These are phyloP conservation scores for Neofusicoccum umdonicola DNA, from an alignment of 2,329 filamentous ascomycete species.

Conservation along the genomic window DNA sequence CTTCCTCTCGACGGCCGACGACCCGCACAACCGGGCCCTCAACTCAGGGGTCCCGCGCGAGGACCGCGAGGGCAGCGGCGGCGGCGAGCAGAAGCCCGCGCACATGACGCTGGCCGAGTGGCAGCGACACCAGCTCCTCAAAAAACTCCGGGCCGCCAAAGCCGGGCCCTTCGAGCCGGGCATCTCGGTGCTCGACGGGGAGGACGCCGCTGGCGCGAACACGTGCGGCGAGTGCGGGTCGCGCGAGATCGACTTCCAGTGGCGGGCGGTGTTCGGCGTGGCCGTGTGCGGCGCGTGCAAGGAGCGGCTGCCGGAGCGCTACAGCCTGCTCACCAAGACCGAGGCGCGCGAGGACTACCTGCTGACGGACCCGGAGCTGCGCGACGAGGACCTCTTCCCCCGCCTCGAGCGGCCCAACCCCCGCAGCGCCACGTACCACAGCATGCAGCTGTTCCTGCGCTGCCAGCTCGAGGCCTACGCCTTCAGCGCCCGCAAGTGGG, in stretches of 20 bases:
- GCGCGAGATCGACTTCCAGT: conserved; percentile 90
- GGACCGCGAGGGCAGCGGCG: conserved; percentile 28
- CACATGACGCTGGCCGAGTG: conserved; percentile 90
- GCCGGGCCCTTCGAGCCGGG: conserved; percentile 86
- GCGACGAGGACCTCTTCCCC: conserved; percentile 80
- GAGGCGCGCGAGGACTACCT: conserved; percentile 95
- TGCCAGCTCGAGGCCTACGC: conserved; percentile 95
- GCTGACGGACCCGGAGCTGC: conserved; percentile 89
- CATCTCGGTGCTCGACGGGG: conserved; percentile 63
- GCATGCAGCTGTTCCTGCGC: conserved; percentile 96
- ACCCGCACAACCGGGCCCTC: conserved; percentile 81
- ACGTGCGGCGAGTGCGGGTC: conserved; percentile 76
- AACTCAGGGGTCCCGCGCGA: conserved; percentile 46
- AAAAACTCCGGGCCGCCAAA: conserved; percentile 69
- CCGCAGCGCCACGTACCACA: conserved; percentile 93
- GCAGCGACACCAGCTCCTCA: conserved; percentile 77
- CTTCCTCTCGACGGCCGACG: conserved; percentile 86
- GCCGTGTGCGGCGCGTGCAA: conserved; percentile 81
- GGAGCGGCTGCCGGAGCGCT: conserved; percentile 86
- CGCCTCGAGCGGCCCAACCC: conserved; percentile 89
- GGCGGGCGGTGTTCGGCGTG: conserved; percentile 79
- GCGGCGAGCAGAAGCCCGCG: conserved; percentile 68
- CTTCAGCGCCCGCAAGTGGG: conserved; percentile 81
- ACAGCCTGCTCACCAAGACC: conserved; percentile 93
- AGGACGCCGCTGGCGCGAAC: conserved; percentile 32